phyloP scores from a whole-genome alignment of 441 rosid genomes.

The Euphorbia corollata region DNA sequence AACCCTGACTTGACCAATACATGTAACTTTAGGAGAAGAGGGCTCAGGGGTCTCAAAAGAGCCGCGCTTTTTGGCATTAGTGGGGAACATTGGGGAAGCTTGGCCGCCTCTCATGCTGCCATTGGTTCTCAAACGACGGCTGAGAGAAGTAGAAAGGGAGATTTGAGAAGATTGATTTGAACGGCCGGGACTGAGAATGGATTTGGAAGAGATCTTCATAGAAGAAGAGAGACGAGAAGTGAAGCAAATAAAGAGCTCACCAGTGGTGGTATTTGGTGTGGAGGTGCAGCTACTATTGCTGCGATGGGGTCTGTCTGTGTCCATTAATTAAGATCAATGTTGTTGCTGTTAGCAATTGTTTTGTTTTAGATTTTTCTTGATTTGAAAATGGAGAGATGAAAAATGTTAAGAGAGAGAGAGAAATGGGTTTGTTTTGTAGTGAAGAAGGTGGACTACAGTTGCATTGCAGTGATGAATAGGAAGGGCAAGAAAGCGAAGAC shows the following conservation, averaged over 20 bases:
- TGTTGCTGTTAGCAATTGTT: neutral
- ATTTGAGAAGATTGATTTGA: constrained; percentile 48
- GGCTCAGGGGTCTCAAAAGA: constrained; percentile 68
- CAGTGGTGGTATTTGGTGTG: constrained; percentile 21
- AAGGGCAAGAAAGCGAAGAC: too few relatives aligned
- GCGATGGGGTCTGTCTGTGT: constrained; percentile 63
- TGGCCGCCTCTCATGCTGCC: constrained; percentile 70
- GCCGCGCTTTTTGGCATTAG: constrained; percentile 46
- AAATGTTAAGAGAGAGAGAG: neutral
- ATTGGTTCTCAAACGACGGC: constrained; percentile 54
- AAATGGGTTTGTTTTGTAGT: constrained; percentile 13
- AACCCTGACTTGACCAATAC: constrained; percentile 88
- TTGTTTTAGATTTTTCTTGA: neutral
- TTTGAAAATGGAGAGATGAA: neutral
- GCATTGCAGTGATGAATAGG: too few relatives aligned
- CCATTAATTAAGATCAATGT: too few relatives aligned
- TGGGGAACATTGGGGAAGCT: constrained; percentile 77
- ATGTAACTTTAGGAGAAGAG: constrained; percentile 86
- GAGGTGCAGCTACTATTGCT: constrained; percentile 29
- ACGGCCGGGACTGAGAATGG: constrained; percentile 65
- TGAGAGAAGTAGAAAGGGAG: constrained; percentile 69
- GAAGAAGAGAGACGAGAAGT: constrained; percentile 73
- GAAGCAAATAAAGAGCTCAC: constrained; percentile 77
- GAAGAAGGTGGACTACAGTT: constrained; percentile 13
- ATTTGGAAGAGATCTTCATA: constrained; percentile 69